Evolutionary conservation across 495 filamentous ascomycete genomes (phyloP), one percentile per base, ranked within the genome.

Genomic region (Penicillium desertorum): DNA sequence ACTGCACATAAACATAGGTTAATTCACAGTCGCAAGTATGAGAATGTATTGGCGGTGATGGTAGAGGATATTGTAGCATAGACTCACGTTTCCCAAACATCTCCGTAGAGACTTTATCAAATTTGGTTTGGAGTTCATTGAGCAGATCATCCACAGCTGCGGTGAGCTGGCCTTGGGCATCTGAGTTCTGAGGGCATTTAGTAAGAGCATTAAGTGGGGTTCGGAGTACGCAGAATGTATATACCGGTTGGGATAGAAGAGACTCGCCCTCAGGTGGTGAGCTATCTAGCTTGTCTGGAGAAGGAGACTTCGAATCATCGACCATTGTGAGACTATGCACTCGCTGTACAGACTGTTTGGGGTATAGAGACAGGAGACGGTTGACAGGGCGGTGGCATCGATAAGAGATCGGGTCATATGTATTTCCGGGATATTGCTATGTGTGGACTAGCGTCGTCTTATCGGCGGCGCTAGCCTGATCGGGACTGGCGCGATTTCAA

Each of bases 21-120:
- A 62, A 54, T 45, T 5, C n/a, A 19, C n/a, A 23, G 14, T 47
- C 44, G 29, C n/a, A 36, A 8, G 25, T 48, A 45, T 43, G 46
- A 3, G 25, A 2, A 14, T 30, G 2, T 19, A 51, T 42, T 17
- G 12, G 6, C 7, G 6, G 7, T 1, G 16, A 34, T 8, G 19
- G 19, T 45, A 27, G 20, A 37, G 16, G 16, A 37, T 8, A 45
- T 27, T 43, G 45, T 32, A 16, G 51, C 7, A 30, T 12, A 22
- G 45, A 78, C 86, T 45, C 75, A 96, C 92, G 88, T 71, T 96
- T 96, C 37, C 86, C 81, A 63, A 96, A 91, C 46, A 98, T 86
- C 67, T 96, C 91, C 50, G 81, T 83, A 0, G 88, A 92, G 4
- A 96, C 83, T 36, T 80, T 83, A 23, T 86, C 83, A 67, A 96